phyloP scores from a whole-genome alignment of 352 stramenopile species.

The Phytophthora ohioensis region DNA sequence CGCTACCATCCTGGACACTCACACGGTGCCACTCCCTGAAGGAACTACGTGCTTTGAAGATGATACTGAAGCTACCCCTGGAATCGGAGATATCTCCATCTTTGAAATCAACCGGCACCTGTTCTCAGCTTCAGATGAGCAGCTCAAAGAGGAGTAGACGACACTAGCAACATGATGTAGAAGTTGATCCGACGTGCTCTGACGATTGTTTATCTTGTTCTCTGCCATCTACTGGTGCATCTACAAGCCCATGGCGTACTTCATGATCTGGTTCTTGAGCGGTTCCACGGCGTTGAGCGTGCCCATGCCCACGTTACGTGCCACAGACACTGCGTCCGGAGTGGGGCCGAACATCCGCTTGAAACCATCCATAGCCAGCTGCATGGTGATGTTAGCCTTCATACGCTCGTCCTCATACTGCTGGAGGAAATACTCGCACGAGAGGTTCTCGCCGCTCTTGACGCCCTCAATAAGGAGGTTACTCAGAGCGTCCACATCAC shows the following conservation, averaged over 20 bases:
- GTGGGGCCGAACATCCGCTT: conserved; percentile 88
- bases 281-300: conserved; percentile 87
- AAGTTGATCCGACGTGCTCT: conserved; percentile 34
- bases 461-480: conserved; percentile 80
- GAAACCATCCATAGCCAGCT: conserved; percentile 89
- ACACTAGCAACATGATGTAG: conserved; percentile 25
- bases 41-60: conserved; percentile 52
- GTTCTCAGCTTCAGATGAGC: conserved; percentile 40
- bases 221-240: conserved; percentile 26
- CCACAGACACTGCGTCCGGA: conserved; percentile 73
- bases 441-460: conserved; percentile 81
- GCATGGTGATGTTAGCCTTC: conserved; percentile 85
- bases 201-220: conserved; percentile 30
- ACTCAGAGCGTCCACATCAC: conserved; percentile 88
- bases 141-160: conserved; percentile 37
- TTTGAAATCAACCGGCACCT: conserved; percentile 75
- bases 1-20: conserved; percentile 79
- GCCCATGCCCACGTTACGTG: conserved; percentile 88
- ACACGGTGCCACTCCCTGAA: conserved; percentile 66
- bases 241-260: conserved; percentile 90
- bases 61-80: conserved; percentile 66
- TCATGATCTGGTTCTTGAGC: conserved; percentile 92
- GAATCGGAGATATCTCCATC: conserved; percentile 82
- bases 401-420: conserved; percentile 91
- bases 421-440: conserved; percentile 77